Evolutionary conservation across 2,329 filamentous ascomycete genomes (phyloP), one percentile per base, ranked within the genome.

Genomic region (Leptographium wingfieldii): DNA sequence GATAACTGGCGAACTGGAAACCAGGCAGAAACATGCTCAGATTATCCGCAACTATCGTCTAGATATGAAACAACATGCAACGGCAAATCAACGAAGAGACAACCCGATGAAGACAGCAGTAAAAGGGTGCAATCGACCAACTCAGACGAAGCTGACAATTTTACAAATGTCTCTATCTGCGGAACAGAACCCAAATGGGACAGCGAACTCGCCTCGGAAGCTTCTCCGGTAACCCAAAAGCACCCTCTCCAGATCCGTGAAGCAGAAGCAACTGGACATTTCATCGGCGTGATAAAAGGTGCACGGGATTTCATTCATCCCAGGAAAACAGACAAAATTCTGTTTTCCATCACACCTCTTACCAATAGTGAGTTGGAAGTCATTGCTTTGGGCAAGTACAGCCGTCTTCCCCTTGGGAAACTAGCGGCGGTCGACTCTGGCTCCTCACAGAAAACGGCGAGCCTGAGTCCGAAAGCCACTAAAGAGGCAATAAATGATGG

Each of bases 301-400:
- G 19, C 61, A 16, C 53, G 55, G 6, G 55, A 61, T 11, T 56
- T 59, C n/a, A 33, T 46, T 2, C 58, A 48, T 5, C 53, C 62
- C 1, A 35, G 48, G 14, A 58, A 60, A 10, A 19, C 54, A 22
- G 53, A 43, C 14, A 51, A 46, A 19, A 55, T 64, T 6, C 2
- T 63, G 4, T 63, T 64, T 29, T 63, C 63, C 0, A 60, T 64
- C 31, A 63, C 62, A 0, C 63, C 60, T 22, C 29, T 57, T 5
- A 52, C 58, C 2, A 33, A 43, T 3, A n/a, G 16, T 1, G 61
- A 61, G 31, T 6, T 59, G 10, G n/a, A 25, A 3, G 9, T 11
- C 1, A 16, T 55, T 11, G 11, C 29, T 19, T 16, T 19, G 12
- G 51, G 29, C 12, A 31, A 25, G 14, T 35, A 6, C 27, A 35